Base-by-base conservation (phyloP, 2,329 filamentous ascomycete genomes). In the Colletotrichum sp. region DNA sequence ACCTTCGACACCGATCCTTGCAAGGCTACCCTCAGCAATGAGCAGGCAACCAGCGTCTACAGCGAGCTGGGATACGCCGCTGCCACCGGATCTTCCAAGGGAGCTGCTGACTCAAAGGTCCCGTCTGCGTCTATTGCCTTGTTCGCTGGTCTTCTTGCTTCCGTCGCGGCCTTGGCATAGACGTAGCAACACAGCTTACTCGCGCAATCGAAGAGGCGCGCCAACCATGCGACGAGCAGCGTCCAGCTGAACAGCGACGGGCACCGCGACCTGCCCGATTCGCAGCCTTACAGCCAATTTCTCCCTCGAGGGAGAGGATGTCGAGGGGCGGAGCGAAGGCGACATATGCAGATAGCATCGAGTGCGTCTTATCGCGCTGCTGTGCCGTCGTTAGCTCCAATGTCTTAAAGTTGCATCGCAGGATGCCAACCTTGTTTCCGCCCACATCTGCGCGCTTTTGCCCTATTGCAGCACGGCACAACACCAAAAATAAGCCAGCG, bases 1-100 rank as follows among this genome's bases (percentile, higher is more conserved):
- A 75, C 74, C 5, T 72, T 74, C 64, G 72, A 74, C 29, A 18
- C 68, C 4, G 63, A 75, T 51, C 72, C 74, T 16, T 75, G 74
- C 54, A 64, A 55, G 15, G 74, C 74, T 12, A 75, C 74, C 16
- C 36, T 71, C 27, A 59, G 72, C 58, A 54, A 74, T 51, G 74
- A 70, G 31, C 72, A 75, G 31, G 74, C 72, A 1, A 72, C 67
- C 8, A 75, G 74, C 38, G 43, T 75, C 12, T 75, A 73, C 63
- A 74, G 43, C 36, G 33, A 66, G 27, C 31, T 75, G 15, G 72
- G 72, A n/a, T 74, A 74, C 31, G 62, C 72, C 11, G 43, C 55
- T 43, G 72, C 72, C 7, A 74, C 72, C 11, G 72, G 62, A 21
- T 74, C 72, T 16, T 67, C 72, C 43, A 69, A 72, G 18, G 54